phyloP scores from a whole-genome alignment of 2,329 filamentous ascomycete genomes.

The Aschersonia sp. region DNA sequence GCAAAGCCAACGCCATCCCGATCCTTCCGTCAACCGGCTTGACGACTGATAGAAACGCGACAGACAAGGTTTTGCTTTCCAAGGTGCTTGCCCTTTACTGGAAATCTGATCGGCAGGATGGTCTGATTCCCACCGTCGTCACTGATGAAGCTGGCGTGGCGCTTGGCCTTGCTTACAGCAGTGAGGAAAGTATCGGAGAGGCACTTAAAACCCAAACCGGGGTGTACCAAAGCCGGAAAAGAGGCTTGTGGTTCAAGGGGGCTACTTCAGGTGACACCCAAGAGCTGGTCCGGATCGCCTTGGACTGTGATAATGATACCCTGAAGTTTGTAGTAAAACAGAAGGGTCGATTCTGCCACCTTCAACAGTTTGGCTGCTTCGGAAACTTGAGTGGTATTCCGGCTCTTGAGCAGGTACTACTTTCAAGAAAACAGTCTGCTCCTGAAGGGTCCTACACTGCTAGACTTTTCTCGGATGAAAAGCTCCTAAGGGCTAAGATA shows the following conservation, averaged over 20 bases:
- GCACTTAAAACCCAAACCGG: conserved; percentile 65
- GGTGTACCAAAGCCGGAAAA: conserved; percentile 92
- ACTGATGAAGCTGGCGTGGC: conserved; percentile 76
- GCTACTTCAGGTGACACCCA: conserved; percentile 89
- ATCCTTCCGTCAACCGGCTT: conserved; percentile 59
- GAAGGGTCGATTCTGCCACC: conserved; percentile 85
- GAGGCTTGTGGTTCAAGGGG: conserved; percentile 93
- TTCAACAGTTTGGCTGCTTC: conserved; percentile 86
- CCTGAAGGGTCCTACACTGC: conserved; percentile 89
- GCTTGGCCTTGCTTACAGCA: conserved; percentile 88
- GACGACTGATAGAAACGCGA: conserved; percentile 51
- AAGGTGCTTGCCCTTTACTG: conserved; percentile 62
- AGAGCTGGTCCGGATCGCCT: conserved; percentile 66
- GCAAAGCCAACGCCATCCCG: conserved; percentile 46
- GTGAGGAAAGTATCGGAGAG: conserved; percentile 75
- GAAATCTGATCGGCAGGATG: conserved; percentile 69
- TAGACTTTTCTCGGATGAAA: conserved; percentile 79
- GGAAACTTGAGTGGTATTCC: conserved; percentile 70
- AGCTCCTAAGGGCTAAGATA: conserved; percentile 85
- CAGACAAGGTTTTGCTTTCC: conserved; percentile 41
- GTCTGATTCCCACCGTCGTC: conserved; percentile 78
- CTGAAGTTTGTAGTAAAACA: conserved; percentile 82
- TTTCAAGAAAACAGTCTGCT: conserved; percentile 66
- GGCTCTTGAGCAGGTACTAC: conserved; percentile 73
- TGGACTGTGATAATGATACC: conserved; percentile 91